Percentiles rank a stretch among this genome's conserved stretches.
These are phyloP conservation scores for Fraxinus sp. DNA, from an alignment of 305 asterid species.

Conservation along the genomic window DNA sequence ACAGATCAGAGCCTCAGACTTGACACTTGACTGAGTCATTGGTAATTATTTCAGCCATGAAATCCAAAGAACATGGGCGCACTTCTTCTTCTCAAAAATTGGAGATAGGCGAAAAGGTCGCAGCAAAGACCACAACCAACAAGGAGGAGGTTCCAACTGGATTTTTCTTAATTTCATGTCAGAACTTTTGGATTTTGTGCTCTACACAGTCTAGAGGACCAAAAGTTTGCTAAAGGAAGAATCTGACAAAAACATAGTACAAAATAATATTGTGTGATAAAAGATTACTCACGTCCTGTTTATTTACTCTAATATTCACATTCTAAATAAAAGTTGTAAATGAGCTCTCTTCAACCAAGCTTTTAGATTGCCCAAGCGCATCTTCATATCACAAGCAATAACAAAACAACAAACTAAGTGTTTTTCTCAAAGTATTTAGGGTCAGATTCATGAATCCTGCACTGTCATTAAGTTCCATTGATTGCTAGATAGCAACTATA, in stretches of 20 bases:
- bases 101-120: not conserved
- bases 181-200: not conserved
- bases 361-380: not conserved
- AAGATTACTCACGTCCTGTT: not conserved
- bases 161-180: not conserved
- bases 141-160: not conserved
- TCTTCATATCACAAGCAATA: not conserved
- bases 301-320: not conserved
- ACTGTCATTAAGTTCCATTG: not conserved
- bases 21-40: not conserved
- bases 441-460: not conserved
- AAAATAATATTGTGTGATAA: not conserved
- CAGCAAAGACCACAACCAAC: not conserved
- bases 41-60: not conserved
- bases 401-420: not conserved
- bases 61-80: not conserved
- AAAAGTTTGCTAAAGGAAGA: not conserved
- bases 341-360: conserved; percentile 2
- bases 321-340: not conserved
- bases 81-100: not conserved
- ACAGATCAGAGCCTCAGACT: not conserved
- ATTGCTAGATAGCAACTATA: not conserved
- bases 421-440: not conserved
- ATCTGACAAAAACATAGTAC: not conserved
- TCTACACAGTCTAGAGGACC: not conserved